These are phyloP conservation scores for Atkinsonella texensis DNA, from an alignment of 2,329 filamentous ascomycete species.

Conservation along the genomic window DNA sequence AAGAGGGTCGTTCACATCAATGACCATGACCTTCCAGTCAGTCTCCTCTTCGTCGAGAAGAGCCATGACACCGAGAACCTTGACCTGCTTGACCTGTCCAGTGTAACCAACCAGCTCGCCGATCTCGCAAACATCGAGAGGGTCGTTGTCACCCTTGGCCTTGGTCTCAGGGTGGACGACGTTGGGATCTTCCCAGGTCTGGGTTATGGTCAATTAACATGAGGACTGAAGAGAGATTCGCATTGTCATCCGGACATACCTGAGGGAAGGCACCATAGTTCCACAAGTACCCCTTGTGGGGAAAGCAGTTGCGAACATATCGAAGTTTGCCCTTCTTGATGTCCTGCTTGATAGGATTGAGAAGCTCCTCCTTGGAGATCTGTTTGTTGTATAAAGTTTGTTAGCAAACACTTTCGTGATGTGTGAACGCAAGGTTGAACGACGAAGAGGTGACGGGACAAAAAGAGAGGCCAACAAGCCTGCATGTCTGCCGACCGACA, in stretches of 20 bases:
- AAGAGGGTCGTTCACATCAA: constrained; percentile 94
- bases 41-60: constrained; percentile 99
- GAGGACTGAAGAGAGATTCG: not conserved
- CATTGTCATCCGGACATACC: constrained; percentile 38
- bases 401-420: constrained; percentile 11
- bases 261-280: constrained; percentile 99
- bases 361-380: constrained; percentile 97
- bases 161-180: constrained; percentile 95
- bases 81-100: constrained; percentile 98
- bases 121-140: constrained; percentile 98
- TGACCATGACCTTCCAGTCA: constrained; percentile 99
- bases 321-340: constrained; percentile 99
- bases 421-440: not conserved
- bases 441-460: not conserved
- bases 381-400: constrained; percentile 24
- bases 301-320: constrained; percentile 99
- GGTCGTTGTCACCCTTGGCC: constrained; percentile 98
- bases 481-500: not conserved
- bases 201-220: constrained; percentile 5
- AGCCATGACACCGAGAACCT: constrained; percentile 98
- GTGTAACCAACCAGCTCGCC: constrained; percentile 94
- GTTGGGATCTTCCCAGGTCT: constrained; percentile 99
- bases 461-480: not conserved
- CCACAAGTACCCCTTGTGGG: constrained; percentile 99
- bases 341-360: constrained; percentile 99